Evolutionary conservation across 176 grass and related monocot genomes (phyloP).

Genomic region (Oryza glumipatula): DNA sequence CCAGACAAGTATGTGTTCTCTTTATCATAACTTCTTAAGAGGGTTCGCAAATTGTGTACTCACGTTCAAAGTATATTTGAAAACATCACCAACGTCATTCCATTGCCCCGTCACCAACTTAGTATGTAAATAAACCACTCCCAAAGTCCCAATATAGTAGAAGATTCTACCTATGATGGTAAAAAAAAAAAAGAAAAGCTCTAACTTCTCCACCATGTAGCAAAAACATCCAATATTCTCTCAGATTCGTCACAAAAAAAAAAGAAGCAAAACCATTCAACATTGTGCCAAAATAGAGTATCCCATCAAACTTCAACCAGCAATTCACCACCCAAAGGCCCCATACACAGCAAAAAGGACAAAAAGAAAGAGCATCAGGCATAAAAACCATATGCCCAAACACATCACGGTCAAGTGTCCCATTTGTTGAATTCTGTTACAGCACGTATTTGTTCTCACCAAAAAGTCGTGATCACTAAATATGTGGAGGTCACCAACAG

Average conservation of each 20-base stretch:
- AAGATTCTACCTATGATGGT: background rate
- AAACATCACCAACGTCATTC: background rate
- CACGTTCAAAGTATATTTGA: constrained; percentile 14
- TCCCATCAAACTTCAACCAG: background rate
- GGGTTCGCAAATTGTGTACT: background rate
- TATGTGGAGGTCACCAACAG: background rate
- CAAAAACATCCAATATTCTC: background rate
- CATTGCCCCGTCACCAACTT: background rate
- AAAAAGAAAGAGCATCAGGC: background rate
- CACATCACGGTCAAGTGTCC: background rate
- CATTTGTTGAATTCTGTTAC: background rate
- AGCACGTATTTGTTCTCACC: constrained; percentile 28
- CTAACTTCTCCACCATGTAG: background rate
- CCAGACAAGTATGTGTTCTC: background rate
- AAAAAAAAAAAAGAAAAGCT: background rate
- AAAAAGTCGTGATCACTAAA: constrained; percentile 1
- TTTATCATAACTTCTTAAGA: background rate
- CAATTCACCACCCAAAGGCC: background rate
- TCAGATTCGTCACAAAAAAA: background rate
- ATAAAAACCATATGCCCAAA: background rate
- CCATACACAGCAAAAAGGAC: background rate
- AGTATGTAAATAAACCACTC: background rate
- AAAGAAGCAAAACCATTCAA: background rate
- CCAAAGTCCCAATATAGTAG: background rate
- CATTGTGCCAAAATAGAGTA: background rate